Conservation (phyloP, 1,139 yeast genomes). For the Scheffersomyces cryptocercus region DNA sequence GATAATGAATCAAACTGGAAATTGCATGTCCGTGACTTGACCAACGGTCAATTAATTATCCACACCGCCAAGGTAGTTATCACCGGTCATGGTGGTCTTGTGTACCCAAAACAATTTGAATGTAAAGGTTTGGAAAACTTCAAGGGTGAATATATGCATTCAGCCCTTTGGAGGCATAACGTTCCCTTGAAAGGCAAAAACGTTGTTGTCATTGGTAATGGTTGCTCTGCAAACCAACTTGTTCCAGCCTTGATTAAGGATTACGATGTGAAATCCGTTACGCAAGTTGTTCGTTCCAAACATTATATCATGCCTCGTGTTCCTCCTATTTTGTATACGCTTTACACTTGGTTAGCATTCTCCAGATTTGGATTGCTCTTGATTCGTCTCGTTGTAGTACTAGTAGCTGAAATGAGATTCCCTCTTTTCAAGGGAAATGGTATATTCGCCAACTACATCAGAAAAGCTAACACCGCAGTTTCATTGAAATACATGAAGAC, state of each 20-base stretch:
- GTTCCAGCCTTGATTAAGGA: conserved; percentile 29
- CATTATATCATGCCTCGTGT: conserved; percentile 46
- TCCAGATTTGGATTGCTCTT: conserved; percentile 27
- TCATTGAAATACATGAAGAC: conserved; percentile 30
- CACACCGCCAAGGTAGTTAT: conserved; percentile 33
- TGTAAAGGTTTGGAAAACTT: conserved; percentile 42
- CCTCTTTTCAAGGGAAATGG: conserved; percentile 40
- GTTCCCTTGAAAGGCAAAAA: conserved; percentile 30
- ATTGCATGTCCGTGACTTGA: conserved; percentile 30
- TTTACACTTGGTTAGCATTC: conserved; percentile 28
- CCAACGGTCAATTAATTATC: conserved; percentile 27
- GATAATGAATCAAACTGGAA: conserved; percentile 40
- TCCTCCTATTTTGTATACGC: conserved; percentile 19
- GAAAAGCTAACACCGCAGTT: conserved; percentile 23
- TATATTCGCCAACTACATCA: conserved; percentile 23
- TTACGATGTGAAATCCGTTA: conserved; percentile 28
- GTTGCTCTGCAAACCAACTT: conserved; percentile 25
- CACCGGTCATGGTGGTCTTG: conserved; percentile 42
- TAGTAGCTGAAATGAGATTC: conserved; percentile 33
- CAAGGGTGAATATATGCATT: conserved; percentile 49
- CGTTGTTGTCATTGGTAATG: conserved; percentile 26
- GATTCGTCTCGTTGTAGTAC: conserved; percentile 29
- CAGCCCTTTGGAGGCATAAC: conserved; percentile 48
- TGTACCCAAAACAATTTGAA: conserved; percentile 30
- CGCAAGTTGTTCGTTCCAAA: conserved; percentile 38